Conservation (phyloP, 1,284 basidiomycete genomes). For the Mycosarcoma mackinlayi region DNA sequence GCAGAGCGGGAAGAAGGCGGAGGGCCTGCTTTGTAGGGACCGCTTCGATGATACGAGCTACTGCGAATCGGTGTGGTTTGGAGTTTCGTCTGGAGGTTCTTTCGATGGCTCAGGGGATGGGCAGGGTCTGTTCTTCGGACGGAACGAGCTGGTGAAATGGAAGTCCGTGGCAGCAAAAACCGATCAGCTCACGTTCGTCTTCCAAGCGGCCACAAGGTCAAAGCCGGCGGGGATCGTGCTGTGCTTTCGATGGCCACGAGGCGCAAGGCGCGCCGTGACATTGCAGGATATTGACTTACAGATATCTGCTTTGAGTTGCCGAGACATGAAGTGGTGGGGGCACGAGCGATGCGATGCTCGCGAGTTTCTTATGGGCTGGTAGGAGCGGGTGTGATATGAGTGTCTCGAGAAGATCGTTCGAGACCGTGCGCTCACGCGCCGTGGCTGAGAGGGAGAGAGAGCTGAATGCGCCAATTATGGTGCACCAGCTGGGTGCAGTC, state of each 20-base stretch:
- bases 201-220: no score
- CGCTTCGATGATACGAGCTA: constrained; percentile 32
- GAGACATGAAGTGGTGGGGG: constrained; percentile 42
- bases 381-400: constrained; percentile 1
- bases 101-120: constrained; percentile 33
- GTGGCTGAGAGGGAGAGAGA: not conserved
- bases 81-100: constrained; percentile 44
- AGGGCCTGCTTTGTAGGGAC: constrained; percentile 31
- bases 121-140: constrained; percentile 32
- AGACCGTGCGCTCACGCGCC: constrained; percentile 18
- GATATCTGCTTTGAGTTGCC: constrained; percentile 37
- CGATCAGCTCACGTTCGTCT: constrained; percentile 13
- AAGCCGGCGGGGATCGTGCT: no score
- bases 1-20: constrained; percentile 40
- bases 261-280: no score
- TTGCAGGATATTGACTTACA: no score
- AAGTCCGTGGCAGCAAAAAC: not conserved
- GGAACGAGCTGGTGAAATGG: constrained; percentile 27
- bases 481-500: constrained; percentile 21
- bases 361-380: not conserved
- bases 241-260: not conserved
- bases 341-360: constrained; percentile 28
- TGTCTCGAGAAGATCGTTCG: constrained; percentile 5
- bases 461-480: constrained; percentile 26
- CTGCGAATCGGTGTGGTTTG: constrained; percentile 26